Base-by-base conservation (phyloP, 2,329 filamentous ascomycete genomes). In the Orbilia quercus region DNA sequence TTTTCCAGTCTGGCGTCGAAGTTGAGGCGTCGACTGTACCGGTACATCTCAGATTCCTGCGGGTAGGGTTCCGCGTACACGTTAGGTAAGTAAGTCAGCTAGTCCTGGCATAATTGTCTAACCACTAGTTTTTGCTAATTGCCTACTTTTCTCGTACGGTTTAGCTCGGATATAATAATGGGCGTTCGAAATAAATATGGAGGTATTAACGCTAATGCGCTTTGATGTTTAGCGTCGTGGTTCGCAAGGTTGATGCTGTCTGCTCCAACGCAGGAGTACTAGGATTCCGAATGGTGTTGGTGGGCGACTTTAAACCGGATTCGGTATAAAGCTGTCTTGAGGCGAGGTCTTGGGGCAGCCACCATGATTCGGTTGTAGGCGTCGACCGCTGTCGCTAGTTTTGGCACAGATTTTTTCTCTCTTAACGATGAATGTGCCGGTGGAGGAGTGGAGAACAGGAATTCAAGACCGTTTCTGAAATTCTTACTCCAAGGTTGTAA, bases 11-110 rank as follows among this genome's bases (percentile, higher is more conserved):
- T 47, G 34, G 44, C 18, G 23, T 45, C 40, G 16, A 53, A 45
- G 1, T 28, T 4, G 53, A 36, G 14, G 18, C 40, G 36, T 48
- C 45, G 11, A 22, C 22, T 58, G 69, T 73, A 73, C 69, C 34
- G n/a, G 60, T 66, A 73, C 69, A 48, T 59, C 20, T 7, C 38
- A 51, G 14, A 18, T 14, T 28, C 31, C 34, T 62, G 34, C 69
- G 69, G 69, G 69, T 73, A 73, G 48, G 69, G 60, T 73, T 73
- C 67, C 69, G 69, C 42, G 28, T 64, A 48, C 31, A 57, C 69
- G 45, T 66, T 66, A 65, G 54, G 28, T 64, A 20, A 53, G 34
- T 59, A 20, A 40, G 45, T 28, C 20, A n/a, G 20, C 31, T 28
- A 16, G 22, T 2, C 20, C 53, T 25, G 9, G 64, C 20, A 51